Percentiles rank a stretch among this genome's conserved stretches.
These are phyloP conservation scores for Furcasterigmium sp. DNA, from an alignment of 2,329 filamentous ascomycete species.

Conservation along the genomic window DNA sequence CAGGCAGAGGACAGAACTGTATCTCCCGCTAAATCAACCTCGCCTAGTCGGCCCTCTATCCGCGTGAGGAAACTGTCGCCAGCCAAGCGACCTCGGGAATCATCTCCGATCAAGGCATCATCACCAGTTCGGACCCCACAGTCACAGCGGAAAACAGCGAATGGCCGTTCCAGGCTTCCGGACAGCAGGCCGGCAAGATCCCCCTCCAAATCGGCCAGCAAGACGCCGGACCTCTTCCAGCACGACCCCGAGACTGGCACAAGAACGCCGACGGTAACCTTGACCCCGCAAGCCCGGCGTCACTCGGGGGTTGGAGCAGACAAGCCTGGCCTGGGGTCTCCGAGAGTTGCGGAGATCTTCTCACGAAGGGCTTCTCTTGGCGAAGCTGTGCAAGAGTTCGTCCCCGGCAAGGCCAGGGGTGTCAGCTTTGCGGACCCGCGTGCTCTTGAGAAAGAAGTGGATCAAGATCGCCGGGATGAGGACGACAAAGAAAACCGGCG, in stretches of 20 bases:
- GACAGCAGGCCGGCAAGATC: slow-evolving; percentile 23
- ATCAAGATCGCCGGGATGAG: slow-evolving; percentile 56
- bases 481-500: slow-evolving; percentile 55
- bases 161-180: slow-evolving; percentile 11
- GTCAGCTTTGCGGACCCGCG: slow-evolving; percentile 64
- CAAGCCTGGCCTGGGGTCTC: slow-evolving; percentile 67
- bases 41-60: slow-evolving; percentile 10
- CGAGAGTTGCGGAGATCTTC: slow-evolving; percentile 64
- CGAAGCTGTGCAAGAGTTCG: slow-evolving; percentile 58
- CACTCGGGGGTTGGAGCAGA: slow-evolving; percentile 68
- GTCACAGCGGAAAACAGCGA: slow-evolving; percentile 7
- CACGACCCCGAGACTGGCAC: slow-evolving; percentile 47
- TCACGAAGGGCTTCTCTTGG: slow-evolving; percentile 68
- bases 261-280: slow-evolving; percentile 57
- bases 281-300: slow-evolving; percentile 55
- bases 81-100: background rate
- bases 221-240: slow-evolving; percentile 39
- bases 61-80: slow-evolving; percentile 16
- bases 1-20: slow-evolving; percentile 9
- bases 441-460: slow-evolving; percentile 56
- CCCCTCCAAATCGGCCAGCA: slow-evolving; percentile 12
- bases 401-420: slow-evolving; percentile 42
- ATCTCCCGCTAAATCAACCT: slow-evolving; percentile 6
- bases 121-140: slow-evolving; percentile 19
- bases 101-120: slow-evolving; percentile 2